phyloP scores from a whole-genome alignment of 768 basidiomycete genomes.

The Xerocomellus amylosporus region DNA sequence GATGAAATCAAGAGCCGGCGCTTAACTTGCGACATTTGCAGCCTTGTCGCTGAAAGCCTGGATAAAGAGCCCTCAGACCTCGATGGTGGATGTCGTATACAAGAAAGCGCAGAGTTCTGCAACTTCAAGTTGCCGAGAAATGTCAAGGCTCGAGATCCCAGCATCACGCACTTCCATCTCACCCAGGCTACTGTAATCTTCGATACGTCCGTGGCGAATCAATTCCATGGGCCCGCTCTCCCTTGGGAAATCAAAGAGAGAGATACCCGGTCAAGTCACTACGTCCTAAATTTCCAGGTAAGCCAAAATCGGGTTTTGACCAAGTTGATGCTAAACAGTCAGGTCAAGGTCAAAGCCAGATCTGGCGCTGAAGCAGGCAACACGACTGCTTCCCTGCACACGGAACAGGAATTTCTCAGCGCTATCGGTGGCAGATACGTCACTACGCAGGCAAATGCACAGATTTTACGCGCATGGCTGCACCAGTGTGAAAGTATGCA shows the following conservation, averaged over 20 bases:
- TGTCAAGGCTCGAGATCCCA: conserved; percentile 1
- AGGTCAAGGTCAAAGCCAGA: not conserved
- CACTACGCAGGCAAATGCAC: not conserved
- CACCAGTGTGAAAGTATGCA: conserved; percentile 14
- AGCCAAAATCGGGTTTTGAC: not conserved
- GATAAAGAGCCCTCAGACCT: conserved; percentile 10
- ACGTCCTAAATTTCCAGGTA: conserved; percentile 12
- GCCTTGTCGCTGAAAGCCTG: conserved; percentile 10
- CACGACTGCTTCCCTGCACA: not conserved
- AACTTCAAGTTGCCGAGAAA: conserved; percentile 2
- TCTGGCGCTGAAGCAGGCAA: not conserved
- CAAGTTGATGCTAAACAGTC: not conserved
- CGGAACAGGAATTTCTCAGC: conserved; percentile 1
- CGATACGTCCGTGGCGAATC: not conserved
- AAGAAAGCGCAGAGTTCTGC: conserved; percentile 1
- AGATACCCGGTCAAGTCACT: not conserved
- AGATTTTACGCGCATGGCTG: conserved; percentile 17
- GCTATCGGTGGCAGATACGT: conserved; percentile 12
- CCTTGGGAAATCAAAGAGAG: conserved; percentile 10
- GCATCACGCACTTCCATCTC: conserved; percentile 15
- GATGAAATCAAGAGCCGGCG: conserved; percentile 15
- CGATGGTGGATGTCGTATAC: conserved; percentile 2
- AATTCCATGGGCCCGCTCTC: not conserved
- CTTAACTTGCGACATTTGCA: conserved; percentile 10
- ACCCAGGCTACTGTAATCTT: not conserved